Base-by-base conservation (phyloP, 345 rosid species). In the Brassica carinata region DNA sequence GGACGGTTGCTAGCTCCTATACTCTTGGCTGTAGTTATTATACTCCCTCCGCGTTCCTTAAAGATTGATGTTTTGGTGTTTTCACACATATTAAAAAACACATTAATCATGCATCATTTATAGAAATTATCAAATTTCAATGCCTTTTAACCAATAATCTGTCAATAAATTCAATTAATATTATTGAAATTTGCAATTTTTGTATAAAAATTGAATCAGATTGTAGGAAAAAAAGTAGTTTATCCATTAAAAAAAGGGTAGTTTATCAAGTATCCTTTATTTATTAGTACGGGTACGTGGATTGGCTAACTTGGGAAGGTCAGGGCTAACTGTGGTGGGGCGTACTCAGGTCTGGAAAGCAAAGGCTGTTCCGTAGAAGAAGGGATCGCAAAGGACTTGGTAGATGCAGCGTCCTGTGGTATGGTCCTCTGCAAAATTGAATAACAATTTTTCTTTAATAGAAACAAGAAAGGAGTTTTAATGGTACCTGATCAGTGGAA, bases 251-350 rank as follows among this genome's bases (percentile, higher is more conserved):
- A 23, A 23, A 23, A 23, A 23, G 26, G 26, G 26, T 23, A 23
- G 26, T 65, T 64, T 23, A 64, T 23, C 11, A 17, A 33, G 48
- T 8, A 43, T 14, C 7, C 19, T 48, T 14, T 63, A 67, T 34
- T 17, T 27, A 29, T 27, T 27, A 29, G 43, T 74, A 64, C 34
- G 72, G 36, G 67, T 74, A 74, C 80, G 78, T 63, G 87, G 86
- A 71, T 82, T 83, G 45, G 93, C 82, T 78, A 88, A 89, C 38
- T 57, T 79, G 8, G 89, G 92, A 62, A 83, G 86, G 26, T 83
- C 80, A 23, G 84, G 77, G 15, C 67, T 68, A 55, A 55, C 9
- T 15, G 23, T 55, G 61, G 61, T 15, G 61, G 23, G 61, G 61
- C 23, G 61, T 55, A 55, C 61, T 55, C 61, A 7, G 61, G 61